Conservation (phyloP, 1,139 yeast species). For the Yamadazyma conglobata region DNA sequence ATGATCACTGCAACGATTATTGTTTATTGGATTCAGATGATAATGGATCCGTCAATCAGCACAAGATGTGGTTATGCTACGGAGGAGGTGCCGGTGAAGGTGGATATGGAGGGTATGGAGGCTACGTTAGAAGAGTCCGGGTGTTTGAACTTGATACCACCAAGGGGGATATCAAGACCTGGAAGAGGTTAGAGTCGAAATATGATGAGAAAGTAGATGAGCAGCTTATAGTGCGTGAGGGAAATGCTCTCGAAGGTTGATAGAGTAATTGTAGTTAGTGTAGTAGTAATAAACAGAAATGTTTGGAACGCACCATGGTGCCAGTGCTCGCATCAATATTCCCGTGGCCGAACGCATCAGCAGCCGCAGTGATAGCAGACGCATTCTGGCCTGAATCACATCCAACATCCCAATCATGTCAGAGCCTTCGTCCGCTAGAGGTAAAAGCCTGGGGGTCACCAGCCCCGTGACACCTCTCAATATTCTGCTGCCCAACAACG, state of each 20-base stretch:
- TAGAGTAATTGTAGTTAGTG: too few species aligned
- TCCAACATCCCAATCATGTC: too few species aligned
- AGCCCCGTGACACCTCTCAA: background rate
- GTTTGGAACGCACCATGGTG: too few species aligned
- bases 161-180: slow-evolving; percentile 53
- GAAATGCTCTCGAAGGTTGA: too few species aligned
- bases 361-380: too few species aligned
- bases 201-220: slow-evolving; percentile 52
- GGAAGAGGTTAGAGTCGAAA: slow-evolving; percentile 65
- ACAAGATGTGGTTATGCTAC: slow-evolving; percentile 78
- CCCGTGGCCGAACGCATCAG: too few species aligned
- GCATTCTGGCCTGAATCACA: too few species aligned
- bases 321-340: too few species aligned
- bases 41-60: slow-evolving; percentile 21
- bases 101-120: slow-evolving; percentile 90
- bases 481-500: slow-evolving; percentile 9
- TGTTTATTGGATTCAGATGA: slow-evolving; percentile 54
- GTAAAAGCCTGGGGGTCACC: background rate
- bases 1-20: slow-evolving; percentile 91
- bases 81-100: slow-evolving; percentile 96
- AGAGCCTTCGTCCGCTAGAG: slow-evolving; percentile 1
- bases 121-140: slow-evolving; percentile 72
- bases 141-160: slow-evolving; percentile 61
- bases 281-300: background rate
- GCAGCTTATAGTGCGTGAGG: slow-evolving; percentile 54